Evolutionary conservation across 371 early-diverging fungal genomes (phyloP), one percentile per base, ranked within the genome.

Genomic region (Mortierella sp.): DNA sequence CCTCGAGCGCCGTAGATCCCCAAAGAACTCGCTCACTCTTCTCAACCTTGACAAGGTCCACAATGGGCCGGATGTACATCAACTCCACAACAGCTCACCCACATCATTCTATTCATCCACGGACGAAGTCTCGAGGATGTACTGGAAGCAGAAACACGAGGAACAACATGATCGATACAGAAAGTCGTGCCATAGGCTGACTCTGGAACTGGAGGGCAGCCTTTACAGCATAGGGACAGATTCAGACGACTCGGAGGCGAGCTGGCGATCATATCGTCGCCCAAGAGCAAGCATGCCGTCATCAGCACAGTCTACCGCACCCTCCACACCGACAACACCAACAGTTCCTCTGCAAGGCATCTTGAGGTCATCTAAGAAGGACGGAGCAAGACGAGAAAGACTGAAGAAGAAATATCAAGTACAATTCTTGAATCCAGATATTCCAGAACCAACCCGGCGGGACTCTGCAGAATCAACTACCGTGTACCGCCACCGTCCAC

Each of bases 161-260:
- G 77, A 76, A 53, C 77, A 76, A 41, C 69, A 69, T 46, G 77
- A 76, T 16, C 64, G 77, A 14, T 76, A 68, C 37, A 53, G 69
- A 7, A 60, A 65, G 31, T 76, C 77, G 17, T 68, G 77, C 37
- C 69, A 76, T 40, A 54, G 56, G 16, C 61, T 76, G 22, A 61
- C 69, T 0, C 16, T 68, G 3, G 77, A 76, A n/a, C 62, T 76
- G n/a, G 54, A 76, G 37, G 50, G n/a, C n/a, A 61, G 61, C 49
- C 69, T 0, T 39, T 76, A 7, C n/a, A n/a, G 48, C 27, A 40
- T 54, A 2, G 19, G 58, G 5, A 66, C 71, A 12, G 71, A 71
- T 25, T 63, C 63, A 12, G 71, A 73, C 27, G 67, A 66, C 40
- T 67, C 73, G 4, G 61, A 60, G 22, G 57, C 61, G 22, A 61